Base-by-base conservation (phyloP, 2,329 filamentous ascomycete genomes). In the Phyllosticta paracitricarpa region DNA sequence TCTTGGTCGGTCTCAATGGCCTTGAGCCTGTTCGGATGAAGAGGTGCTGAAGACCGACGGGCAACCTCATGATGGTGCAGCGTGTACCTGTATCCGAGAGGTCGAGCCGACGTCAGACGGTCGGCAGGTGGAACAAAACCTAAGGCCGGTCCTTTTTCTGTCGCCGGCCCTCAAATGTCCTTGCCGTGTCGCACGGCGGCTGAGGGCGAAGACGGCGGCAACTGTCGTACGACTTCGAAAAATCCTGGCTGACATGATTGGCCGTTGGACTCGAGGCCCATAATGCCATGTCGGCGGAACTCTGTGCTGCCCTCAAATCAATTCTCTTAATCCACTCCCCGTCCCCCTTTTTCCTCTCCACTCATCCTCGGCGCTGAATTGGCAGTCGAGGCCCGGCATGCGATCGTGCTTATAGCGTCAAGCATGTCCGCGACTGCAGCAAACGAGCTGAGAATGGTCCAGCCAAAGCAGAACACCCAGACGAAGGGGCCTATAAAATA, bases 401-500 rank as follows among this genome's bases (percentile, higher is more conserved):
- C 58, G 33, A 14, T 19, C 17, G 53, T 25, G 12, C 22, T 54
- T 54, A 54, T 19, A 57, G 8, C 33, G 30, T 51, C 59, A 28
- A 61, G 10, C 54, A 61, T 61, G 59, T 57, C 59, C 26, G 55
- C 59, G 8, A 61, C 59, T 2, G 56, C 59, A 26, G 51, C 52
- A 19, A 35, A 40, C 7, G 19, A 51, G 52, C 58, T 51, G 40
- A n/a, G 3, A n/a, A 48, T 48, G 40, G 40, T 63, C 9, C 71
- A 73, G 63, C 35, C 71, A 66, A 68, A 62, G 63, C 78, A 78
- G 69, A 74, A 76, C 69, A 70, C 75, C 59, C 72, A 74, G 66
- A 71, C 71, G 59, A 68, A 72, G 62, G 63, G 70, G 57, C 30
- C 66, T 60, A 72, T 80, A 65, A 73, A 75, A 63, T 81, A 81